Conservation (phyloP, 2,329 filamentous ascomycete genomes). For the Elsinoe ampelina region DNA sequence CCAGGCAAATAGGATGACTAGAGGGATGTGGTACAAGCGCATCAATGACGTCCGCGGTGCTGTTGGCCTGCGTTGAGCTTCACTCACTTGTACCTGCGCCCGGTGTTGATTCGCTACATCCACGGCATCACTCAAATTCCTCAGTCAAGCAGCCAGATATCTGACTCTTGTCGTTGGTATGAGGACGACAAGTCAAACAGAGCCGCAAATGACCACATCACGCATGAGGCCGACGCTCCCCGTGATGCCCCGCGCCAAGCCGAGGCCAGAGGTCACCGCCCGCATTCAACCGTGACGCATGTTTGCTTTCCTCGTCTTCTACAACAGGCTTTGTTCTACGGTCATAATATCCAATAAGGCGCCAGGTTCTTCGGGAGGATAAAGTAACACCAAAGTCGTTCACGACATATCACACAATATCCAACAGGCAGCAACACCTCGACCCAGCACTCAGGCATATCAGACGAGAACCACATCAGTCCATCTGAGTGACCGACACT, state of each 20-base stretch:
- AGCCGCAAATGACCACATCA: conserved; percentile 5
- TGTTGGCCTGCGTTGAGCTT: too few relatives aligned
- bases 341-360: too few relatives aligned
- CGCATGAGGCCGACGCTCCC: not conserved
- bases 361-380: too few relatives aligned
- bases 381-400: too few relatives aligned
- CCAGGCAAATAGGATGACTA: not conserved
- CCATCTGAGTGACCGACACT: not conserved
- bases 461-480: too few relatives aligned
- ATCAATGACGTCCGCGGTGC: not conserved
- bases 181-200: not conserved
- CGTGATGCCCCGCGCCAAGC: conserved; percentile 12
- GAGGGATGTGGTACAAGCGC: not conserved
- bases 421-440: too few relatives aligned
- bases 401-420: too few relatives aligned
- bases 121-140: not conserved
- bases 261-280: not conserved
- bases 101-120: not conserved
- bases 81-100: too few relatives aligned
- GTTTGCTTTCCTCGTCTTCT: not conserved
- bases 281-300: not conserved
- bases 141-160: not conserved
- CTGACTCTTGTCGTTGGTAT: too few relatives aligned
- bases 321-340: not conserved
- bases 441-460: too few relatives aligned